Evolutionary conservation across 2,329 filamentous ascomycete genomes (phyloP), one percentile per base, ranked within the genome.

Genomic region (Penicillium corylophilum): DNA sequence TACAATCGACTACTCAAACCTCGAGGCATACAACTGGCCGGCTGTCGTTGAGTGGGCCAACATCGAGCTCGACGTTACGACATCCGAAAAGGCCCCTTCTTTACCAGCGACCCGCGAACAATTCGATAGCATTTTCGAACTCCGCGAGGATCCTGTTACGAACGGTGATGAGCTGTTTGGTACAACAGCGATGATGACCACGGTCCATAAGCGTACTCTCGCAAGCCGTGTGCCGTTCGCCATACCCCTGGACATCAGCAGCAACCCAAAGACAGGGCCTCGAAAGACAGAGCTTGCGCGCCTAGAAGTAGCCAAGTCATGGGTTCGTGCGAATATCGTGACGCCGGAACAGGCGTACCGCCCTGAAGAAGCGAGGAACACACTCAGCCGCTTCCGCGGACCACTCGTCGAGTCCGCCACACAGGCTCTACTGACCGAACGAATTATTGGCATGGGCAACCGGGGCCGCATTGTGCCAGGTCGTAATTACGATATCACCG

Each of bases 251-350:
- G 38, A 46, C 9, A 33, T 57, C 15, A 46, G 53, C n/a, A n/a
- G 39, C 16, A 31, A 43, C 22, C 42, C 20, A n/a, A 43, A 42
- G 44, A 46, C 10, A 54, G 38, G 35, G 12, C 26, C 33, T 8
- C 57, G 53, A 18, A 62, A 62, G 48, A 33, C 48, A 16, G 57
- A 67, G 12, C 51, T 65, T 13, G 53, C 62, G 16, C 60, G 62
- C 10, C 56, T 75, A 3, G 68, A 73, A 4, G 60, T 69, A 7
- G 74, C 71, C 33, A 77, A 76, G 61, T 71, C 71, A n/a, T 79
- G 74, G 74, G 69, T 78, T 41, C 72, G 77, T 12, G 74, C 77
- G 18, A 78, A 77, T 36, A 62, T 77, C 24, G 62, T 77, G 29
- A 76, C 77, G 0, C 66, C 71, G 1, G 70, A 76, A 42, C 67